Conservation (phyloP, 768 basidiomycete species). For the Amanita subjunquillea region DNA sequence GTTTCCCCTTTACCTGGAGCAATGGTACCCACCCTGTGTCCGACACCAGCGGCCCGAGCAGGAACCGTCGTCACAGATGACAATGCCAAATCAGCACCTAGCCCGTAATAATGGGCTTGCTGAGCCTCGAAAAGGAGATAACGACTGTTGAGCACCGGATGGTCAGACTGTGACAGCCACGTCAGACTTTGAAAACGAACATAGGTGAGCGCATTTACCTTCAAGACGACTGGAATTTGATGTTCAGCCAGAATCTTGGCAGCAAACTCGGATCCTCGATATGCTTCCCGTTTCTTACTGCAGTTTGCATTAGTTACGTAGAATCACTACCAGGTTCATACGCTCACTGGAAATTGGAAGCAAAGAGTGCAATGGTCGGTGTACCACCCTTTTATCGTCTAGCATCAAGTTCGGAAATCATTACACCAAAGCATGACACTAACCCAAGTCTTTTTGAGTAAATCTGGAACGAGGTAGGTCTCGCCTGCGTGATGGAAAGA, state of each 20-base stretch:
- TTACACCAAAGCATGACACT: constrained; percentile 2
- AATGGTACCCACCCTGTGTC: constrained; percentile 58
- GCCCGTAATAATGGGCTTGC: constrained; percentile 57
- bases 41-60: constrained; percentile 53
- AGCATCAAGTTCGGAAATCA: not conserved
- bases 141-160: constrained; percentile 50
- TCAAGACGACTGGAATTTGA: constrained; percentile 63
- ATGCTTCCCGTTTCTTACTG: constrained; percentile 41
- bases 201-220: constrained; percentile 27
- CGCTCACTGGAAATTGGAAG: constrained; percentile 40
- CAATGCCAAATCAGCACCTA: constrained; percentile 46
- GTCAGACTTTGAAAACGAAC: not conserved
- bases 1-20: constrained; percentile 27
- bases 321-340: not conserved
- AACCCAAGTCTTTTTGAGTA: constrained; percentile 65
- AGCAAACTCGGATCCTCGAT: constrained; percentile 65
- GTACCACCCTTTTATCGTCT: constrained; percentile 25
- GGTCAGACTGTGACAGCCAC: constrained; percentile 32
- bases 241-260: constrained; percentile 58
- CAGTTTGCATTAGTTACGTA: not conserved
- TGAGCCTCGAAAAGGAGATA: constrained; percentile 65
- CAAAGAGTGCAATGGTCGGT: constrained; percentile 68
- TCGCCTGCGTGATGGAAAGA: constrained; percentile 77
- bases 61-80: constrained; percentile 56
- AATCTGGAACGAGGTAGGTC: constrained; percentile 69